Conservation (phyloP, 495 filamentous ascomycete species). For the Neohortaea acidophila region DNA sequence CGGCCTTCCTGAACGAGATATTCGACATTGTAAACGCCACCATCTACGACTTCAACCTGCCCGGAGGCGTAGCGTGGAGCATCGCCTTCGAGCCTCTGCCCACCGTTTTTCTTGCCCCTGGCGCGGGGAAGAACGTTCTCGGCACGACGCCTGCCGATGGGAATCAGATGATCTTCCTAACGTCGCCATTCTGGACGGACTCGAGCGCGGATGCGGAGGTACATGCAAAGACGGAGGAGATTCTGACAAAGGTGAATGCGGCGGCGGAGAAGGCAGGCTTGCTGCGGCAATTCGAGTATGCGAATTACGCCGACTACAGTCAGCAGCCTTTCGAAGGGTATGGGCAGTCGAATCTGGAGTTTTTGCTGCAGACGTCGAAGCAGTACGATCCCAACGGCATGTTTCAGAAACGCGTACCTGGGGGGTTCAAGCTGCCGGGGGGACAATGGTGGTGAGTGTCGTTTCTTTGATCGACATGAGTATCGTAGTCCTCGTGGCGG, state of each 20-base stretch:
- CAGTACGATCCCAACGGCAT: conserved; percentile 38
- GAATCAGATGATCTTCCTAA: not conserved
- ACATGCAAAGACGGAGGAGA: not conserved
- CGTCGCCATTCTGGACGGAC: conserved; percentile 4
- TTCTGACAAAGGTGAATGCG: conserved; percentile 9
- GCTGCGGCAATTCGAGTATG: conserved; percentile 22
- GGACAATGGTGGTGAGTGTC: too few species aligned
- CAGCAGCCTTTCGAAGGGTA: conserved; percentile 37
- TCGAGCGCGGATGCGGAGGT: conserved; percentile 10
- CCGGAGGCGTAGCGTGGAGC: not conserved
- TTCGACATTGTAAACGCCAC: conserved; percentile 8
- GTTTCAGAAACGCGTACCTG: conserved; percentile 29
- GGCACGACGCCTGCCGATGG: conserved; percentile 3
- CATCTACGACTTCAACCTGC: not conserved
- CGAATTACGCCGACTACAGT: conserved; percentile 30
- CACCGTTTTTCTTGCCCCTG: conserved; percentile 1
- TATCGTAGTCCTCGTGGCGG: too few species aligned
- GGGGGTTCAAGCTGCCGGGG: conserved; percentile 5
- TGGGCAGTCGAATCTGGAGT: conserved; percentile 29
- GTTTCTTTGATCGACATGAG: too few species aligned
- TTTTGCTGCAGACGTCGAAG: conserved; percentile 26
- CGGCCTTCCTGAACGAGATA: conserved; percentile 3
- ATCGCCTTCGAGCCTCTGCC: conserved; percentile 12
- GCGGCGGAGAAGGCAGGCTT: conserved; percentile 21
- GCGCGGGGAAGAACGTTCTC: not conserved